Base-by-base conservation (phyloP, 192 early-diverging fungal genomes). In the Coemansia guatemalensis region DNA sequence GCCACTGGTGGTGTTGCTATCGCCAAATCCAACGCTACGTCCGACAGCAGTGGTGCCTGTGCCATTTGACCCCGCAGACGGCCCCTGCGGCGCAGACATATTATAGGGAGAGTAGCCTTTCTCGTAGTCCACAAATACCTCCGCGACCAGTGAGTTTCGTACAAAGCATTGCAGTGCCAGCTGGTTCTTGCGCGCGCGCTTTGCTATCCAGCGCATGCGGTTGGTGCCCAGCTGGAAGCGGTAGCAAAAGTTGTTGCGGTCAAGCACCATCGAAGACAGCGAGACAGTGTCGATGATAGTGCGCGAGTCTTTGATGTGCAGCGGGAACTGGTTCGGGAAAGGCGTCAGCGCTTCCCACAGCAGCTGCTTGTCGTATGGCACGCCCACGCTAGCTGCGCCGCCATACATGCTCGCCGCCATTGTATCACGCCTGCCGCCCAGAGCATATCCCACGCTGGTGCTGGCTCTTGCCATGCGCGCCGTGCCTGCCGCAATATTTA, bases 261-360 rank as follows among this genome's bases (percentile, higher is more conserved):
- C 77, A 8, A 80, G 71, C 27, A 80, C 77, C 64, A 80, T 65
- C 3, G 77, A 80, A 3, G 71, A 61, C 41, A 80, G 54, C 23
- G 77, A 80, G 18, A 69, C 54, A 4, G 67, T 74, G 55, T 80
- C 77, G 9, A 70, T 73, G 18, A 80, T 53, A 2, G 53, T 67
- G 58, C 77, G 77, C 30, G 68, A 50, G 33, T 73, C 71, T 62
- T 80, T 80, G 65, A 80, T 65, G 58, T 80, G 77, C 30, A 80
- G 58, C 18, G 77, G 77, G 48, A 80, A 80, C 68, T 80, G 71
- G 48, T 80, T 80, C 11, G 77, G 77, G 22, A 66, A 74, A 4
- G 77, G 77, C 25, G 77, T 74, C 48, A 73, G 71, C 7, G 77
- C 77, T 22, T 80, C 77, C 77, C 77, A 80, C 69, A 80, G 65